Percentiles rank a stretch among this genome's conserved stretches.
Conservation (phyloP, 345 rosid species). For the Orychophragmus violaceus region DNA sequence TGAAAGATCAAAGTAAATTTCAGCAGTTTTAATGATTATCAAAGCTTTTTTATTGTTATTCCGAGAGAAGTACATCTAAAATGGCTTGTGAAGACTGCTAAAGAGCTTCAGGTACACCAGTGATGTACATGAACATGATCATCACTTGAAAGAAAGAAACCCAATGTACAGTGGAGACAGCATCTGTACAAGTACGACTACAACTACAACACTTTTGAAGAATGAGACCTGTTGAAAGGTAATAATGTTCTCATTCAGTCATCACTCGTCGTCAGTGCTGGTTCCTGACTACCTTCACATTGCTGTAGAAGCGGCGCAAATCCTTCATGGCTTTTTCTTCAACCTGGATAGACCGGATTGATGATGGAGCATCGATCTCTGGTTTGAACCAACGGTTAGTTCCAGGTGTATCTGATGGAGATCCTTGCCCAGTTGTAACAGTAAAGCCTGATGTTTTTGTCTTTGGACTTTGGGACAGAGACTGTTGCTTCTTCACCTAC, state of each 20-base stretch:
- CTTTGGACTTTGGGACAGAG: slow-evolving; percentile 67
- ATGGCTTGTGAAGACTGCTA: slow-evolving; percentile 5
- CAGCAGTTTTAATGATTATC: not conserved
- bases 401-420: slow-evolving; percentile 79
- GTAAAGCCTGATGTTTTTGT: slow-evolving; percentile 67
- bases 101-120: slow-evolving; percentile 21
- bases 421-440: slow-evolving; percentile 54
- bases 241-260: slow-evolving; percentile 4
- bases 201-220: slow-evolving; percentile 18
- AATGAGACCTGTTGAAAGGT: not conserved
- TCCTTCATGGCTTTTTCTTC: slow-evolving; percentile 97
- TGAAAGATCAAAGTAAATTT: slow-evolving; percentile 20
- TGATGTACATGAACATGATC: slow-evolving; percentile 11
- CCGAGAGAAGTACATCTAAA: not conserved
- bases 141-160: not conserved
- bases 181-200: slow-evolving; percentile 23
- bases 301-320: slow-evolving; percentile 80
- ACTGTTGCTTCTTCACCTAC: slow-evolving; percentile 62
- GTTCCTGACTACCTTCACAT: slow-evolving; percentile 72
- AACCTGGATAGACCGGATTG: slow-evolving; percentile 82
- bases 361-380: slow-evolving; percentile 59
- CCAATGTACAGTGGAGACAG: slow-evolving; percentile 22
- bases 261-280: slow-evolving; percentile 31
- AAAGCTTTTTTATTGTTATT: not conserved
- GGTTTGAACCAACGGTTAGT: slow-evolving; percentile 94